Evolutionary conservation across 139 green algal species (phyloP), one percentile per base, ranked within the genome.

Genomic region (Astrephomene gubernaculifera): DNA sequence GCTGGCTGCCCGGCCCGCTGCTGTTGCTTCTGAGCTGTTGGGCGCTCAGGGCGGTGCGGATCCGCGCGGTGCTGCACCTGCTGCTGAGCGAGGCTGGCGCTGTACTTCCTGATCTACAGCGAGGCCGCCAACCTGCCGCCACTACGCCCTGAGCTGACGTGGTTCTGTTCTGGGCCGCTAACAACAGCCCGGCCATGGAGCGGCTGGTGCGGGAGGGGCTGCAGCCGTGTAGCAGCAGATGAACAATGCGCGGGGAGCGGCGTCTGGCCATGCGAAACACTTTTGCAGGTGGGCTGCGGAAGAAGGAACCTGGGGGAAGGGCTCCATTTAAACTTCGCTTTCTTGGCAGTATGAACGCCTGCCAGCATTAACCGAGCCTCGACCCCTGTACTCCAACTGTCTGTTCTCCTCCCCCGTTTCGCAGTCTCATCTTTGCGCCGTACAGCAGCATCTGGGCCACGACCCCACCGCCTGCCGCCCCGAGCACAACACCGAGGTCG

Each of bases 51-150:
- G n/a, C n/a, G n/a, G n/a, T n/a, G n/a, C n/a, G n/a, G n/a, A n/a
- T n/a, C n/a, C n/a, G n/a, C n/a, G n/a, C n/a, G n/a, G n/a, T n/a
- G n/a, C n/a, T n/a, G n/a, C n/a, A n/a, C n/a, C n/a, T n/a, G n/a
- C n/a, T 80, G 60, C 38, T 87, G 29, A 60, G 29, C 4, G 90
- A 95, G 85, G n/a, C 86, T 95, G 79, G 74, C 82, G 22, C 83
- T 97, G 38, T 97, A 93, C 86, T 95, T 96, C 72, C 84, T 97
- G 83, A 86, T 97, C 33, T 97, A 85, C 65, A 85, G 64, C 33
- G 79, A 85, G 79, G 79, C 63, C 19, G 79, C 64, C 63, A 85
- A 85, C 64, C 64, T 85, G 79, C 63, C 93, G 3, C 68, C 68
- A 75, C 95, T 96, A 82, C 83, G 88, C 22, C 92, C 94, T 9